A percentile compares a stretch with the other conserved stretches of the same genome.
phyloP scores from a whole-genome alignment of 345 rosid genomes.

The Arabis hirsuta region DNA sequence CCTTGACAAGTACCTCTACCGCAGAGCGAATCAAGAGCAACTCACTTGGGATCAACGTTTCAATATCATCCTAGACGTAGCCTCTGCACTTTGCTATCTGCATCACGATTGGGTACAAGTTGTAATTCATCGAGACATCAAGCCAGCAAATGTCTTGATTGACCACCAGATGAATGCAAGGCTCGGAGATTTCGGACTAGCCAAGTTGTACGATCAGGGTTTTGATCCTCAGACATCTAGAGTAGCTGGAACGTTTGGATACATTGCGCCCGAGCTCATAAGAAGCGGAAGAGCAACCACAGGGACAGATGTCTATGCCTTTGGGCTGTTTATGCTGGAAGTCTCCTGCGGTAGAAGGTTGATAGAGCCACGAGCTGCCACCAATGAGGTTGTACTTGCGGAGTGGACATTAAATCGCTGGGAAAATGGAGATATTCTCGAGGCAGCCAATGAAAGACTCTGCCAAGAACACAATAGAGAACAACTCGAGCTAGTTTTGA shows the following conservation, averaged over 20 bases:
- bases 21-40: constrained; percentile 1
- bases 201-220: constrained; percentile 48
- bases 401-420: constrained; percentile 27
- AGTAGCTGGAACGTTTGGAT: constrained; percentile 49
- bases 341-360: constrained; percentile 52
- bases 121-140: constrained; percentile 53
- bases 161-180: constrained; percentile 48
- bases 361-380: constrained; percentile 45
- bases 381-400: constrained; percentile 56
- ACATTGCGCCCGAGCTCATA: constrained; percentile 49
- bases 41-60: constrained; percentile 49
- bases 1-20: constrained; percentile 48
- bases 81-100: constrained; percentile 46
- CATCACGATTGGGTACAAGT: constrained; percentile 56
- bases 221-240: constrained; percentile 42
- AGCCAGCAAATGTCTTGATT: constrained; percentile 45
- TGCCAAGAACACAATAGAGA: constrained; percentile 1
- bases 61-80: constrained; percentile 46
- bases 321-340: constrained; percentile 49
- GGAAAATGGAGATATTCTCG: constrained; percentile 30
- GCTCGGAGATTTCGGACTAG: constrained; percentile 52
- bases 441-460: constrained; percentile 12
- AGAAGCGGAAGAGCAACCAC: constrained; percentile 48
- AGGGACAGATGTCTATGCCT: constrained; percentile 44
- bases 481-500: constrained; percentile 25